Conservation (phyloP, 306 rosid genomes). For the Pachyrhizus erosus region DNA sequence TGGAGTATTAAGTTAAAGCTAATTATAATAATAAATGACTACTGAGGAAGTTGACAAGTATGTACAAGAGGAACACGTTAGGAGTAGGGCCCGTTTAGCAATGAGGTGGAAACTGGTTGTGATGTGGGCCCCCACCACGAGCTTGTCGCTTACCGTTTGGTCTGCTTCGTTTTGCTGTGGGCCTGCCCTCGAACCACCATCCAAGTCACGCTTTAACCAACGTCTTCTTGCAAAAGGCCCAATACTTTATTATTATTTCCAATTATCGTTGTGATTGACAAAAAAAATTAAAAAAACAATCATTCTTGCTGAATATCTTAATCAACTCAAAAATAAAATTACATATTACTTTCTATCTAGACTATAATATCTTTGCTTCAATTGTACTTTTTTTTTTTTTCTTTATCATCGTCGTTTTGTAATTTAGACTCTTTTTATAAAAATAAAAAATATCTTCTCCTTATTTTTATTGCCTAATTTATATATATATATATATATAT, state of each 20-base stretch:
- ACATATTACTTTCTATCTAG: not conserved
- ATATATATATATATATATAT: too few relatives aligned
- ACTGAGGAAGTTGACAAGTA: not conserved
- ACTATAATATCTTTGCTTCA: not conserved
- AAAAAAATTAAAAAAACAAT: not conserved
- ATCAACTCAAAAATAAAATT: not conserved
- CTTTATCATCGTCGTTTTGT: too few relatives aligned
- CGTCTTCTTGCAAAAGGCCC: constrained; percentile 45
- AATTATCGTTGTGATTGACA: not conserved
- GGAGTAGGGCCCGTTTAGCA: constrained; percentile 17
- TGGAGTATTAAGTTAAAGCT: not conserved
- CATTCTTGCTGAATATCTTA: not conserved
- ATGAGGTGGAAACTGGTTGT: constrained; percentile 43
- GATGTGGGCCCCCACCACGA: constrained; percentile 61
- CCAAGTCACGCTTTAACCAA: constrained; percentile 32
- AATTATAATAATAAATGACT: not conserved
- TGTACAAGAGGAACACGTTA: constrained; percentile 14
- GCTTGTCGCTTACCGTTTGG: constrained; percentile 15
- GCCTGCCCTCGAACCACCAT: constrained; percentile 39
- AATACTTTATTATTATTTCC: not conserved
- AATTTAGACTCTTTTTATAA: too few relatives aligned
- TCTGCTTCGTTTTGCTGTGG: constrained; percentile 41
- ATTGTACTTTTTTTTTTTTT: too few relatives aligned
- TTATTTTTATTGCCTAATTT: too few relatives aligned
- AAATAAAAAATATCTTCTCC: too few relatives aligned